These are phyloP conservation scores for Fraxinus quadrangulata DNA, from an alignment of 257 asterid species.

Conservation along the genomic window DNA sequence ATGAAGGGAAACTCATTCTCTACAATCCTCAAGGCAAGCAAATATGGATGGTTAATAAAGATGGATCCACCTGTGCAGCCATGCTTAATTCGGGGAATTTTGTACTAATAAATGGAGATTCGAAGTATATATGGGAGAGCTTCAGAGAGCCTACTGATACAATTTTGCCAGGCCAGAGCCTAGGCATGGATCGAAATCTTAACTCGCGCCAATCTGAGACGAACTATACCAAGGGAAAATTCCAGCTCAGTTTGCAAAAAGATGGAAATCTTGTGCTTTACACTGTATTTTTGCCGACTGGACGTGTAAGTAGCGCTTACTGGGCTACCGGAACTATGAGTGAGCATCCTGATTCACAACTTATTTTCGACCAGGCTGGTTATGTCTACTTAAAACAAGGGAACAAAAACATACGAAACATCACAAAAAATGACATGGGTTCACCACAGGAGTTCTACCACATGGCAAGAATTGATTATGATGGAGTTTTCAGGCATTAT, in stretches of 20 bases:
- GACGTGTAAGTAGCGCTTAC: slow-evolving; percentile 6
- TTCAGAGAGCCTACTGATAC: slow-evolving; percentile 40
- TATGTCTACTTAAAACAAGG: slow-evolving; percentile 18
- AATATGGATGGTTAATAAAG: slow-evolving; percentile 16
- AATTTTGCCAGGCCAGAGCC: slow-evolving; percentile 42
- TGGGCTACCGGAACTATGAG: slow-evolving; percentile 13
- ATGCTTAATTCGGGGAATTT: slow-evolving; percentile 49
- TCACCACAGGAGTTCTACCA: background rate
- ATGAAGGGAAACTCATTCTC: slow-evolving; percentile 36
- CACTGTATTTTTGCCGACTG: slow-evolving; percentile 31
- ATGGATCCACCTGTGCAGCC: slow-evolving; percentile 33
- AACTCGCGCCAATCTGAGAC: slow-evolving; percentile 36
- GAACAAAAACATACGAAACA: background rate
- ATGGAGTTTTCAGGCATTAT: slow-evolving; percentile 48
- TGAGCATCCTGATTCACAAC: slow-evolving; percentile 2
- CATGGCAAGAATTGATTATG: slow-evolving; percentile 37
- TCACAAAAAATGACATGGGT: background rate
- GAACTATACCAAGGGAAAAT: slow-evolving; percentile 38
- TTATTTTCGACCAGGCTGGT: slow-evolving; percentile 37
- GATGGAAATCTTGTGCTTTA: slow-evolving; percentile 45
- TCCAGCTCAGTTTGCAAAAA: slow-evolving; percentile 29
- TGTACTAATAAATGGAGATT: slow-evolving; percentile 21
- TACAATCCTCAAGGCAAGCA: slow-evolving; percentile 16
- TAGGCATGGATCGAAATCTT: slow-evolving; percentile 19
- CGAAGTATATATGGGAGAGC: slow-evolving; percentile 36